Evolutionary conservation across 2,329 filamentous ascomycete genomes (phyloP), one percentile per base, ranked within the genome.

Genomic region (Epichloe amarillans): DNA sequence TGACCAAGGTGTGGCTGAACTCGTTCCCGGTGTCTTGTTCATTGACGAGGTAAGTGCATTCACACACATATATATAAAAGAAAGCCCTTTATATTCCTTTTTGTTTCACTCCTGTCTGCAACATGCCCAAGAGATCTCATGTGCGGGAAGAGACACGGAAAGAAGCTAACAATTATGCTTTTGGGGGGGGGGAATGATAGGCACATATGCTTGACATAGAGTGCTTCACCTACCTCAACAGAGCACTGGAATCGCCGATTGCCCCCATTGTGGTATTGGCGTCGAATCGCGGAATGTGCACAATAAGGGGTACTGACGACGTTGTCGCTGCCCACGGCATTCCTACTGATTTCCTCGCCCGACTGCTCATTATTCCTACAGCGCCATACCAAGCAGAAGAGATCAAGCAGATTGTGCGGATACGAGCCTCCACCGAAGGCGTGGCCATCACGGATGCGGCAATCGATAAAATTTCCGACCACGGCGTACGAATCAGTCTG

Each of bases 181-280:
- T 3, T 3, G 19, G 19, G 21, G 21, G 15, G 6, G 6, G 19
- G 30, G 36, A 21, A 46, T 26, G 26, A 63, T 59, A 94, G 89
- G 91, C 95, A 54, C 91, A 98, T 74, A 98, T 98, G 93, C 88
- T 98, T 61, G 93, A 98, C 68, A 86, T 98, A 60, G 93, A 98
- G 74, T 95, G 90, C 74, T 98, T 97, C 72, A 97, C 93, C 58
- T 98, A 96, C 71, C 83, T 98, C 63, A 97, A 97, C 76, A 87
- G 90, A 64, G 93, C 93, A n/a, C 79, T 98, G 59, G 93, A 98
- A 75, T 90, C 88, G 51, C 80, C 83, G 58, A 94, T 98, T 63
- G 91, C 91, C 2, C 93, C 93, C 52, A 95, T 98, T 63, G 93
- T 98, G 54, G 93, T 98, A 58, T 83, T 98, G 54, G 93, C 93